A percentile compares a stretch with the other conserved stretches of the same genome.
These are phyloP conservation scores for Oryza glumipatula DNA, from an alignment of 176 grass and related monocot species.

Conservation along the genomic window DNA sequence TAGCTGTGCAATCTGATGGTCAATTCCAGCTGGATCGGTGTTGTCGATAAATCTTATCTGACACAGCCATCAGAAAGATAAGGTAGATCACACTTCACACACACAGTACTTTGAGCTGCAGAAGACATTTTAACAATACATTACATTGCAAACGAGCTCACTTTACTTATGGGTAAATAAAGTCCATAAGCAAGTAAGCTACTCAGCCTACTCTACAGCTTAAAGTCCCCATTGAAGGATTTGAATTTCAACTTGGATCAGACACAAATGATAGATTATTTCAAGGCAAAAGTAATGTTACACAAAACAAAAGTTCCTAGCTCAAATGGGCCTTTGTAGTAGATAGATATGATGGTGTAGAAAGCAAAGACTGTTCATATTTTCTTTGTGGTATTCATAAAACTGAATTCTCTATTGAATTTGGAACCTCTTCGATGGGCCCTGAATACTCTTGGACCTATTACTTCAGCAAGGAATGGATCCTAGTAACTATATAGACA, in stretches of 20 bases:
- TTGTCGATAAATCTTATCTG: conserved; percentile 99
- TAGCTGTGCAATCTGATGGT: conserved; percentile 99
- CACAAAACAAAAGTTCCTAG: not conserved
- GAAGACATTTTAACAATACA: not conserved
- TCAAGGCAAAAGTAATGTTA: not conserved
- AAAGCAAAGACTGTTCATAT: not conserved
- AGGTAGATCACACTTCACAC: conserved; percentile 20
- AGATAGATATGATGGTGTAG: not conserved
- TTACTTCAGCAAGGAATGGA: not conserved
- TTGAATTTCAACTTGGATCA: not conserved
- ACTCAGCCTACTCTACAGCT: not conserved
- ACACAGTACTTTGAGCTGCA: not conserved
- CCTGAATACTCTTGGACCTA: not conserved
- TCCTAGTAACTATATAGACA: not conserved
- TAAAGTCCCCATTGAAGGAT: not conserved
- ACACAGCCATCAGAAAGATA: conserved; percentile 35
- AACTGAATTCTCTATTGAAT: not conserved
- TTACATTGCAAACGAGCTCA: conserved; percentile 13
- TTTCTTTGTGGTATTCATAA: not conserved
- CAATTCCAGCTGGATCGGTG: conserved; percentile 98
- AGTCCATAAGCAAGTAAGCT: conserved; percentile 23
- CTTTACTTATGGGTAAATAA: conserved; percentile 27
- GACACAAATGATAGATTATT: not conserved
- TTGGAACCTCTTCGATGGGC: not conserved
- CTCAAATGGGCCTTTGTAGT: not conserved